phyloP scores from a whole-genome alignment of 306 rosid species.

The Fagus crenata region DNA sequence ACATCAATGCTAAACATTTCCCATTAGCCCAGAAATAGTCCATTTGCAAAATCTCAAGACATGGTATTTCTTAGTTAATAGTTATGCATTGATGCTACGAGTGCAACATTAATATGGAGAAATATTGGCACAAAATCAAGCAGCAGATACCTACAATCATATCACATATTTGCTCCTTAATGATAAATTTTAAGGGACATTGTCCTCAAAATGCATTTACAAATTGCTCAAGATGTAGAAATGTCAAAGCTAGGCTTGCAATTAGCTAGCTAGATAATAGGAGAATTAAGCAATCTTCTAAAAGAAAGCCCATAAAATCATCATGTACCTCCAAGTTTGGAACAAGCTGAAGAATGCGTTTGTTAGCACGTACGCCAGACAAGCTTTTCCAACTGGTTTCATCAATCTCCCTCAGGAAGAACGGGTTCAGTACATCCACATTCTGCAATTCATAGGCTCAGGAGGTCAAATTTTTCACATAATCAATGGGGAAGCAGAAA shows the following conservation, averaged over 20 bases:
- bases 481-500: conserved; percentile 15
- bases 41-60: not conserved
- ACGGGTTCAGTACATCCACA: conserved; percentile 47
- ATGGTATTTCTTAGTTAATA: not conserved
- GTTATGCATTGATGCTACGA: not conserved
- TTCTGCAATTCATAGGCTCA: conserved; percentile 27
- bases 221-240: not conserved
- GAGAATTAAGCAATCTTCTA: not conserved
- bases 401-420: conserved; percentile 40
- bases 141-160: not conserved
- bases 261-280: not conserved
- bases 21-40: not conserved
- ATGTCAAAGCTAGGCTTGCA: conserved; percentile 1
- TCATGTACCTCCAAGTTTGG: conserved; percentile 46
- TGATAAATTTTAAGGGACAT: not conserved
- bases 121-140: not conserved
- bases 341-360: conserved; percentile 43
- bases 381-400: conserved; percentile 56
- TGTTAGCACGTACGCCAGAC: conserved; percentile 54
- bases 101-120: not conserved
- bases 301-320: not conserved
- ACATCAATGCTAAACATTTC: not conserved
- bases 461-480: conserved; percentile 1
- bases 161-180: not conserved
- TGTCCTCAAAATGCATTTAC: not conserved